phyloP scores from a whole-genome alignment of 139 green algal genomes.

The Chlorella sp. region DNA sequence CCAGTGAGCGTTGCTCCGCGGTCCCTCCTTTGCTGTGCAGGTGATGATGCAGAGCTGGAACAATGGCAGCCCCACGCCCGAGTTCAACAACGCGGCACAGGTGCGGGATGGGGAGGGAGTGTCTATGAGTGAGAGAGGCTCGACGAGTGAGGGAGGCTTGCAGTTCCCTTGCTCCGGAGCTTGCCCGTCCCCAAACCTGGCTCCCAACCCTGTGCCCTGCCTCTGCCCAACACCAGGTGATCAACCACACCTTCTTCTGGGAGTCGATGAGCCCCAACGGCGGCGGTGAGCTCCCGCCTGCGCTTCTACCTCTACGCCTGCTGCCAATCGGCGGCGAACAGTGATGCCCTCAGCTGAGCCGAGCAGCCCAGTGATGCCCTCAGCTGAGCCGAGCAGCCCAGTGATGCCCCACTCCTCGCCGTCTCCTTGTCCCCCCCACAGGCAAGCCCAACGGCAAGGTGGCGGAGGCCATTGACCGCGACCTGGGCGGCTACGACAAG shows the following conservation, averaged over 20 bases:
- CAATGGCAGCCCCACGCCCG: slow-evolving; percentile 79
- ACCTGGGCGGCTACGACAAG: slow-evolving; percentile 89
- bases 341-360: too few species aligned
- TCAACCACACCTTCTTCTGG: slow-evolving; percentile 99
- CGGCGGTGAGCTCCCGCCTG: slow-evolving; percentile 54
- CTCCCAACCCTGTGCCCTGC: not conserved
- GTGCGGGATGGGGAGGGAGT: slow-evolving; percentile 26
- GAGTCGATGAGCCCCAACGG: slow-evolving; percentile 84
- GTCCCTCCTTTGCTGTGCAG: too few species aligned
- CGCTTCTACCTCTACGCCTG: too few species aligned
- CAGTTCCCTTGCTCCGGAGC: not conserved
- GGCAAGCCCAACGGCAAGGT: slow-evolving; percentile 78
- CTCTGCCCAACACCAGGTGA: slow-evolving; percentile 57
- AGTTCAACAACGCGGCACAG: slow-evolving; percentile 95
- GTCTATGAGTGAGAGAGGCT: too few species aligned
- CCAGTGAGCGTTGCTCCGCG: too few species aligned
- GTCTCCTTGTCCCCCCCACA: slow-evolving; percentile 10
- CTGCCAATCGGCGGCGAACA: too few species aligned
- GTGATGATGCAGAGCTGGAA: slow-evolving; percentile 86
- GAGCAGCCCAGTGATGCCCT: too few species aligned
- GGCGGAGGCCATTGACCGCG: slow-evolving; percentile 77
- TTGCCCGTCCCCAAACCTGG: not conserved
- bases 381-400: too few species aligned
- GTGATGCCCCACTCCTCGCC: too few species aligned
- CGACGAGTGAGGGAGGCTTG: too few species aligned